Base-by-base conservation (phyloP, 305 asterid genomes). In the Andrographis paniculata region DNA sequence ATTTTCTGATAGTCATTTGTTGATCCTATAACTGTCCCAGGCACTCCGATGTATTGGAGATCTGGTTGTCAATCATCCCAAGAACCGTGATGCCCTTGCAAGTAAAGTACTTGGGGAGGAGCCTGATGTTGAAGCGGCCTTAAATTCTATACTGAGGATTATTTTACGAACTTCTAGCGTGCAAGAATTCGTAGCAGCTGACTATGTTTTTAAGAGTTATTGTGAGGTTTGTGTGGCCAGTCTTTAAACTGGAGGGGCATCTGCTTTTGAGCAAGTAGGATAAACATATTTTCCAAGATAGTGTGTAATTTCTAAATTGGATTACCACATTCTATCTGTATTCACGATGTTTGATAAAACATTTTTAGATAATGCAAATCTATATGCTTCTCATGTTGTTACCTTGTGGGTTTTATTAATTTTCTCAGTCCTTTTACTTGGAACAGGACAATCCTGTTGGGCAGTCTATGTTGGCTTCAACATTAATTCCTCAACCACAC, bases 161-260 rank as follows among this genome's bases (percentile, higher is more conserved):
- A 79, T 83, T 54, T 60, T 86, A 68, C 83, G 89, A 20, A 75
- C 88, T 56, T 72, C 95, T 22, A 91, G 96, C 58, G 63, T 71
- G 66, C 96, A 86, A 68, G 98, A 86, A 63, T 80, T 82, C 58
- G 35, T 80, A n/a, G 84, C 94, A 33, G 92, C 95, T 8, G 95
- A 86, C 73, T 77, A 76, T 74, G 75, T 89, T 44, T 80, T 89
- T 49, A 80, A 80, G 74, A 68, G 80, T 71, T 89, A 74, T 51
- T 89, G 98, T 58, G 94, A 89, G 98, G 98, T 89, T 64, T 64
- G 88, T 56, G 33, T 62, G 20, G 38, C 21, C 44, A 60, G 38
- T 61, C 43, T 24, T 24, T 33, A 23, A 52, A 44, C 59, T 48
- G 53, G 45, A 48, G 43, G 23, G 36, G 22, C 17, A 36, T 35